Conservation (phyloP, 495 filamentous ascomycete species). For the Tuber melanosporum region DNA sequence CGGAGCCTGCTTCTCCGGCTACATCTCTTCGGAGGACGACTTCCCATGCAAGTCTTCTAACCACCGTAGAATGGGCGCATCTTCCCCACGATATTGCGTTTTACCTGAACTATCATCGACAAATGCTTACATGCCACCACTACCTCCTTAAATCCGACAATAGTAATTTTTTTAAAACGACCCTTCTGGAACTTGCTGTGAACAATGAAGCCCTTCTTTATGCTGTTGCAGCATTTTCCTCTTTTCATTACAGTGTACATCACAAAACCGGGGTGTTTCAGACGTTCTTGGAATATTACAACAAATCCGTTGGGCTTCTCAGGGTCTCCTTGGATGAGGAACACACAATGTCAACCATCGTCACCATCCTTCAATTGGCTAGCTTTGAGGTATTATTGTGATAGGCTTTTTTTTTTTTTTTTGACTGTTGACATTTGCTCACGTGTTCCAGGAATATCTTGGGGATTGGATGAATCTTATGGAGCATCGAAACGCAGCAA, state of each 20-base stretch:
- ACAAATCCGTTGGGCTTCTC: conserved; percentile 71
- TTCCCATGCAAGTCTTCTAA: conserved; percentile 33
- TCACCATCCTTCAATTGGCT: conserved; percentile 87
- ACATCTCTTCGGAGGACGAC: conserved; percentile 21
- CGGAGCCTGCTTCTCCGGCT: conserved; percentile 34
- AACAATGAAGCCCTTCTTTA: conserved; percentile 77
- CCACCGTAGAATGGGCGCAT: conserved; percentile 41
- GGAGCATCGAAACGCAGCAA: conserved; percentile 85
- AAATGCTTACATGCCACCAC: conserved; percentile 69
- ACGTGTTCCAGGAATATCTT: conserved; percentile 67
- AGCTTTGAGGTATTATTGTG: conserved; percentile 69
- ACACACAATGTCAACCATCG: conserved; percentile 65
- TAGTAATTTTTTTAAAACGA: conserved; percentile 64
- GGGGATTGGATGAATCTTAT: conserved; percentile 91
- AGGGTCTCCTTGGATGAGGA: conserved; percentile 62
- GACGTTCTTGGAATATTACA: conserved; percentile 83
- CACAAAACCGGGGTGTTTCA: conserved; percentile 63
- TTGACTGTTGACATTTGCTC: conserved; percentile 29
- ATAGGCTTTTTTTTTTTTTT: neutral
- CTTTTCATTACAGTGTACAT: conserved; percentile 72
- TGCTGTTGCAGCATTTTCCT: conserved; percentile 82
- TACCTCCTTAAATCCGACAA: conserved; percentile 66
- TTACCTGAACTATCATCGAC: conserved; percentile 70
- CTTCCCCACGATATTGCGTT: conserved; percentile 59
- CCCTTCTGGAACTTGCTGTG: conserved; percentile 63